A percentile compares a stretch with the other conserved stretches of the same genome.
Evolutionary conservation across 495 filamentous ascomycete genomes (phyloP).

Genomic region (Thermochaetoides thermophila): DNA sequence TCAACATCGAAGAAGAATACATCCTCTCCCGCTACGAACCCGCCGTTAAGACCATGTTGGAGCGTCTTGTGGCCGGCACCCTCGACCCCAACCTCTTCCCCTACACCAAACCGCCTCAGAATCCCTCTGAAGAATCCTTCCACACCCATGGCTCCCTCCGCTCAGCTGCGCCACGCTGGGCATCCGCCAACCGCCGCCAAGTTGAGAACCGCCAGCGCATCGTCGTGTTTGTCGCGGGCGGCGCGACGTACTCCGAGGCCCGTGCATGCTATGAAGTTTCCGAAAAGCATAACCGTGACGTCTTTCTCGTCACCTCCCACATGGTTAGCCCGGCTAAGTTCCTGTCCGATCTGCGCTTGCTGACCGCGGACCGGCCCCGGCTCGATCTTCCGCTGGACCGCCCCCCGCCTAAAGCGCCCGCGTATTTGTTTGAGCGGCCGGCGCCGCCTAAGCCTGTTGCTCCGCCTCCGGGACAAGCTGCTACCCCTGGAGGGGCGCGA

Average conservation of each 20-base stretch:
- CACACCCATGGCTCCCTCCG: conserved; percentile 62
- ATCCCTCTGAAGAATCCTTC: conserved; percentile 37
- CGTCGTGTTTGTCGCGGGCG: conserved; percentile 91
- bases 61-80: conserved; percentile 49
- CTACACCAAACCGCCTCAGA: conserved; percentile 53
- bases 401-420: conserved; percentile 66
- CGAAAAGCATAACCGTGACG: conserved; percentile 51
- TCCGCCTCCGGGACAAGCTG: conserved; percentile 1
- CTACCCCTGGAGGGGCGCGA: conserved; percentile 13
- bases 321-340: conserved; percentile 76
- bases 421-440: conserved; percentile 74
- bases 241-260: conserved; percentile 81
- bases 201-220: conserved; percentile 79
- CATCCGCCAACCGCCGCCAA: conserved; percentile 56
- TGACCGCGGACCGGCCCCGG: conserved; percentile 55
- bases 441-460: conserved; percentile 25
- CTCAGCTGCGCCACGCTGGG: conserved; percentile 86
- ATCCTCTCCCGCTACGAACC: conserved; percentile 55
- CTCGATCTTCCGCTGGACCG: conserved; percentile 71
- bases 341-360: conserved; percentile 64
- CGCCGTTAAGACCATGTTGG: conserved; percentile 64
- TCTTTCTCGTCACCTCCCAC: conserved; percentile 84
- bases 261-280: conserved; percentile 82
- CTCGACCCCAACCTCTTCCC: conserved; percentile 64
- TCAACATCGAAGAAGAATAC: conserved; percentile 44